Evolutionary conservation across 257 asterid genomes (phyloP).

Genomic region (Ehretia macrophylla): DNA sequence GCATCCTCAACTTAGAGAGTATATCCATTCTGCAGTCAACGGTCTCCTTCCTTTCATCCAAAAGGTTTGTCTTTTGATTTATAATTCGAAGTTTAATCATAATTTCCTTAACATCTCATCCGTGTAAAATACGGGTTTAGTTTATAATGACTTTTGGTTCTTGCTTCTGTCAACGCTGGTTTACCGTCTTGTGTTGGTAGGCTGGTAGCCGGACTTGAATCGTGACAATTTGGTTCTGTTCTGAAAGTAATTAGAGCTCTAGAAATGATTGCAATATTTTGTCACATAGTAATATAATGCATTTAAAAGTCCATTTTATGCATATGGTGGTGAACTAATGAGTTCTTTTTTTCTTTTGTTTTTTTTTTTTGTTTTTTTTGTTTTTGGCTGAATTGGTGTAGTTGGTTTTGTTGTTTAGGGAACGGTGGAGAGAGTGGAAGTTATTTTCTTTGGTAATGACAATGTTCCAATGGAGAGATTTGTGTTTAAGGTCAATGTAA

Average conservation of each 20-base stretch:
- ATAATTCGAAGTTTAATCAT: not conserved
- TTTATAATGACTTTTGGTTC: too few species aligned
- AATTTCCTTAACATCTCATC: not conserved
- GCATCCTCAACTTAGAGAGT: constrained; percentile 71
- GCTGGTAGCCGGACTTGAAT: too few species aligned
- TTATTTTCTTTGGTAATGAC: constrained; percentile 52
- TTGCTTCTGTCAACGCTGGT: too few species aligned
- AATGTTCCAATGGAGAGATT: constrained; percentile 73
- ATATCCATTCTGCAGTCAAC: constrained; percentile 58
- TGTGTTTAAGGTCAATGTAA: constrained; percentile 70
- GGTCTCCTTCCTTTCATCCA: constrained; percentile 72
- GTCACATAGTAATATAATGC: not conserved
- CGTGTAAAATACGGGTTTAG: too few species aligned
- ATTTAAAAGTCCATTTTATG: not conserved
- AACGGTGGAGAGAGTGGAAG: constrained; percentile 83
- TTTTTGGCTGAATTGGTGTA: not conserved
- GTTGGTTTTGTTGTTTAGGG: constrained; percentile 39
- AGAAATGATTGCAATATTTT: not conserved
- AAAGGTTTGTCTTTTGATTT: constrained; percentile 38
- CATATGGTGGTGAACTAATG: not conserved
- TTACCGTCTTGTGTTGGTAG: too few species aligned
- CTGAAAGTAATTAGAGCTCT: too few species aligned
- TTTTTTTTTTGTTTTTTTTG: not conserved
- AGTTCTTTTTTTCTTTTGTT: not conserved
- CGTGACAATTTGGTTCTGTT: too few species aligned